phyloP scores from a whole-genome alignment of 2,329 filamentous ascomycete species.

The Arthrobotrys megalospora region DNA sequence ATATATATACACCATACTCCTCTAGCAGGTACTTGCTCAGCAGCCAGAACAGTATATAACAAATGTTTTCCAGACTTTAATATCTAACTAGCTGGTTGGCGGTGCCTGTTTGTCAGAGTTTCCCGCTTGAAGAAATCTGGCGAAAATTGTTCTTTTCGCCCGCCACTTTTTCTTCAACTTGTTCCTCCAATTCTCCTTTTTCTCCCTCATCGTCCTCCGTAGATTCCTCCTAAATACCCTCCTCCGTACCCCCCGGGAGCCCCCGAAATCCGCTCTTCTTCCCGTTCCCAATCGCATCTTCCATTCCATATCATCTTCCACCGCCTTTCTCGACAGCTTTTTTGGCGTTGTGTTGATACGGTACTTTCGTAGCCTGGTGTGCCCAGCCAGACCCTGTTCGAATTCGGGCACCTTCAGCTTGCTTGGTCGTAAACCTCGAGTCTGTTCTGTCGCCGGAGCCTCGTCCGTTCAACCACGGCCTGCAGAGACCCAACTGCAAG shows the following conservation, averaged over 20 bases:
- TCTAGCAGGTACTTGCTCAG: no score
- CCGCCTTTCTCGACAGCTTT: neutral
- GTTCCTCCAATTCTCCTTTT: constrained; percentile 23
- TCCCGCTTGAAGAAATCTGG: constrained; percentile 39
- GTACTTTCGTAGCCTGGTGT: constrained; percentile 10
- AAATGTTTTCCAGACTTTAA: neutral
- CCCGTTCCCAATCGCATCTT: constrained; percentile 63
- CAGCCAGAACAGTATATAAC: neutral
- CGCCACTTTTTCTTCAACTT: constrained; percentile 22
- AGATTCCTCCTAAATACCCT: constrained; percentile 51
- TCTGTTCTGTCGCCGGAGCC: constrained; percentile 14
- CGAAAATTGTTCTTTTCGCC: constrained; percentile 41
- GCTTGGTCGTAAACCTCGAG: constrained; percentile 18
- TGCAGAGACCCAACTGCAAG: neutral
- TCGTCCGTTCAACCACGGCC: constrained; percentile 28
- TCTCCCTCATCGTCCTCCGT: constrained; percentile 32
- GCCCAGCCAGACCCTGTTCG: constrained; percentile 15
- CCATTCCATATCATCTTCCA: neutral
- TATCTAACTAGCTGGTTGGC: neutral
- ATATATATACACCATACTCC: no score
- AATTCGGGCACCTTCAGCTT: neutral
- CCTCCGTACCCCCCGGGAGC: constrained; percentile 58
- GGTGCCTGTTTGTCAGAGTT: constrained; percentile 13
- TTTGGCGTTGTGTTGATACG: constrained; percentile 46
- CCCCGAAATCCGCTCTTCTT: constrained; percentile 58